Conservation (phyloP, 2,329 filamentous ascomycete species). For the Colletotrichum noveboracense region DNA sequence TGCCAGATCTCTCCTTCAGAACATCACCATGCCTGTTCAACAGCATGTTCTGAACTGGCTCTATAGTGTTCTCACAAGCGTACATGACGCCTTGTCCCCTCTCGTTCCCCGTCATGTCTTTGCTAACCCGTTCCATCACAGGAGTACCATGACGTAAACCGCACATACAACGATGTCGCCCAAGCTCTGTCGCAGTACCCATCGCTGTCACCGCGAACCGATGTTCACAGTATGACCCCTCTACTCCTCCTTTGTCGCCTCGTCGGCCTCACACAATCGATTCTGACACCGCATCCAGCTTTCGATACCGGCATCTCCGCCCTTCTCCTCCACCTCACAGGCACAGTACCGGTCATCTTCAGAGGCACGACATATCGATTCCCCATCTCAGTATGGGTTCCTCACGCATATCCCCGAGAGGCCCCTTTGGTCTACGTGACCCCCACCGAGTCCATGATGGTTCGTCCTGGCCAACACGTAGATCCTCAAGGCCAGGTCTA, state of each 20-base stretch:
- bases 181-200: constrained; percentile 81
- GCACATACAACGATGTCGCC: constrained; percentile 90
- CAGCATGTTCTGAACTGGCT: constrained; percentile 95
- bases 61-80: constrained; percentile 85
- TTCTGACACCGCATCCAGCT: constrained; percentile 56
- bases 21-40: constrained; percentile 69
- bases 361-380: constrained; percentile 90
- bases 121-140: constrained; percentile 42
- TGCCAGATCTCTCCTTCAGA: background rate
- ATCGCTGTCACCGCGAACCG: constrained; percentile 83
- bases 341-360: constrained; percentile 91
- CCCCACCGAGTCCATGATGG: constrained; percentile 85
- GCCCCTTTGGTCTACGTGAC: constrained; percentile 88
- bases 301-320: constrained; percentile 88
- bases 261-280: background rate
- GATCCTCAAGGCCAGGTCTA: constrained; percentile 93
- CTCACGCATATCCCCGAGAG: constrained; percentile 86
- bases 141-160: constrained; percentile 94
- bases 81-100: constrained; percentile 40
- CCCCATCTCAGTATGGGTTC: constrained; percentile 91
- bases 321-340: constrained; percentile 83
- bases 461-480: constrained; percentile 93
- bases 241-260: constrained; percentile 3
- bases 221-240: constrained; percentile 82
- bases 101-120: background rate